Base-by-base conservation (phyloP, 2,329 filamentous ascomycete genomes). In the Proliferodiscus dingleyae region DNA sequence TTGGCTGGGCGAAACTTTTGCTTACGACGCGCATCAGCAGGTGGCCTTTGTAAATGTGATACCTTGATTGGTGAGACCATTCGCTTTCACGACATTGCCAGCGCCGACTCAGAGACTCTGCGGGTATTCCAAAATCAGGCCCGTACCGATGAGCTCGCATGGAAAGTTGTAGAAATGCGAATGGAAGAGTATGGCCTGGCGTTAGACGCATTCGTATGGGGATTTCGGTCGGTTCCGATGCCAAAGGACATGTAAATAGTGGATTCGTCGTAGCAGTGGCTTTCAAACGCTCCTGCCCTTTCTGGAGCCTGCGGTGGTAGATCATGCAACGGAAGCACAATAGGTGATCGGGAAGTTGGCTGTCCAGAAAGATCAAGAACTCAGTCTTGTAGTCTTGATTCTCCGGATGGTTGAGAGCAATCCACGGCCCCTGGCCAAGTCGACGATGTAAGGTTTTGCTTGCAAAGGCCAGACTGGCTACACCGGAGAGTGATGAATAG, bases 1-100 rank as follows among this genome's bases (percentile, higher is more conserved):
- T 72, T 0, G 73, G 67, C 0, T 68, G 63, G 1, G 78, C 77
- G 49, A 77, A 80, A 16, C 65, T 64, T 46, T 72, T 71, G 42
- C 74, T 78, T 26, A 73, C 70, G 3, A 80, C 71, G n/a, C 79
- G 74, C 65, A 83, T 71, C 19, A 81, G 64, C 0, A 83, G 68
- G 36, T 73, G 73, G 23, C 72, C 71, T 28, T 72, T 70, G 52
- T 76, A 68, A 42, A 80, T 65, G 43, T 71, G 67, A 63, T 74
- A 81, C 28, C 75, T 72, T 3, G 71, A 72, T 41, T 72, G 69
- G 57, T 81, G 74, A 0, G 66, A 67, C 79, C 79, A 83, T 49
- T 66, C 66, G 37, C 70, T 65, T 43, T 74, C 70, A 49, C 71
- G 73, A 37, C 56, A 49, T 47, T 55, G 58, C 74, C 77, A 82